phyloP scores from a whole-genome alignment of 306 rosid species.

The peach (Prunus persica) region DNA sequence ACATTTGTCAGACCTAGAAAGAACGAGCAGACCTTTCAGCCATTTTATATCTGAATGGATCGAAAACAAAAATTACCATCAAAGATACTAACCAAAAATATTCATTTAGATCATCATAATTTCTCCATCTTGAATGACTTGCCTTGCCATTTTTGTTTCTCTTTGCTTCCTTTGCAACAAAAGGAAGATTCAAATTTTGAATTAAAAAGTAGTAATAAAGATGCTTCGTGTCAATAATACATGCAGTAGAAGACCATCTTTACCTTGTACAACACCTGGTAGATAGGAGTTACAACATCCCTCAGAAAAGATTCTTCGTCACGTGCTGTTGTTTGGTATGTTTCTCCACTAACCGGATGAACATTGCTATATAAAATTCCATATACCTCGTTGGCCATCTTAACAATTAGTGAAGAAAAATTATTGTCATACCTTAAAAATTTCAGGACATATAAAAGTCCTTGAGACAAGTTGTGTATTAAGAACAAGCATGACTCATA shows the following conservation, averaged over 20 bases:
- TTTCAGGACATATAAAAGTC: background rate
- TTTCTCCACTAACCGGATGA: constrained; percentile 49
- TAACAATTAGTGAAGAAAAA: constrained; percentile 21
- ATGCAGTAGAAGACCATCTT: constrained; percentile 19
- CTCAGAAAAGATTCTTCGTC: constrained; percentile 70
- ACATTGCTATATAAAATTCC: constrained; percentile 53
- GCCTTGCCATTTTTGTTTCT: constrained; percentile 84
- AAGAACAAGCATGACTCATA: background rate
- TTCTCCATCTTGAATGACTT: constrained; percentile 97
- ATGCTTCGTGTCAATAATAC: constrained; percentile 18
- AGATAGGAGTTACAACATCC: constrained; percentile 69
- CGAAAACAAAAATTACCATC: constrained; percentile 6
- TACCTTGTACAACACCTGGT: constrained; percentile 65
- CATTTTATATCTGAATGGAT: background rate
- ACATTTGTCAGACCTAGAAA: constrained; percentile 76
- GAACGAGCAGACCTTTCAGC: constrained; percentile 19
- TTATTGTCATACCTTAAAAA: constrained; percentile 14
- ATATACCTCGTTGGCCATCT: constrained; percentile 76
- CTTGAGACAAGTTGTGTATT: background rate
- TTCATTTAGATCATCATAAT: constrained; percentile 95
- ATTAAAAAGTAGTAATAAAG: constrained; percentile 23
- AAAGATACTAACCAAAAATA: constrained; percentile 74
- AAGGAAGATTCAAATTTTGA: constrained; percentile 33
- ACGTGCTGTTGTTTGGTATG: constrained; percentile 38
- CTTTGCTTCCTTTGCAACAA: constrained; percentile 77